These are phyloP conservation scores for Xylona heveae DNA, from an alignment of 495 filamentous ascomycete species.

Conservation along the genomic window DNA sequence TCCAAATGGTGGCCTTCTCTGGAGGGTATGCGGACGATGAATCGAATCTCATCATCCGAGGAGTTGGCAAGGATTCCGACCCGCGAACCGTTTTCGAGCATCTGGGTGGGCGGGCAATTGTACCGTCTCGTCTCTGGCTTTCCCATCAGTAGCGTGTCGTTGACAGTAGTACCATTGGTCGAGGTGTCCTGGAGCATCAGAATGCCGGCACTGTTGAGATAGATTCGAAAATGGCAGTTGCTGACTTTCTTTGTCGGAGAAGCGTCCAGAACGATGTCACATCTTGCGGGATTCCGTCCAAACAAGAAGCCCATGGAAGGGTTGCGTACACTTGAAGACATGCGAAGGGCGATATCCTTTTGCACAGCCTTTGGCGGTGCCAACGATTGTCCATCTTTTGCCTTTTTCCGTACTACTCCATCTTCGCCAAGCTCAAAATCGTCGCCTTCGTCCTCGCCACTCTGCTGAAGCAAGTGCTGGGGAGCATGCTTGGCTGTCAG, in stretches of 20 bases:
- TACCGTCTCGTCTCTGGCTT: constrained; percentile 15
- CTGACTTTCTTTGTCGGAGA: constrained; percentile 42
- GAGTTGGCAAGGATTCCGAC: constrained; percentile 45
- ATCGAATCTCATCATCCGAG: constrained; percentile 35
- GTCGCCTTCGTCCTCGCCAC: constrained; percentile 9
- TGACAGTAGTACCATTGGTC: constrained; percentile 81
- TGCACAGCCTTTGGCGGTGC: constrained; percentile 9
- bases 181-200: constrained; percentile 86
- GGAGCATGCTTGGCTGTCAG: constrained; percentile 25
- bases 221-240: constrained; percentile 84
- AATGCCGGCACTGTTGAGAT: constrained; percentile 51
- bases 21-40: constrained; percentile 67
- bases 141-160: constrained; percentile 35
- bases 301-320: constrained; percentile 56
- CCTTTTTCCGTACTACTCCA: neutral
- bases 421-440: neutral
- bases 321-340: constrained; percentile 46
- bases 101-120: constrained; percentile 22
- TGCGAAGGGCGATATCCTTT: constrained; percentile 53
- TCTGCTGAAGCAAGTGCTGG: constrained; percentile 36
- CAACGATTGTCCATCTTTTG: constrained; percentile 14
- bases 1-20: constrained; percentile 35
- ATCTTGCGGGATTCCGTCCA: constrained; percentile 47
- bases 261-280: constrained; percentile 46
- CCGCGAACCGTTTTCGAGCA: constrained; percentile 48